phyloP scores from a whole-genome alignment of 176 grass and related monocot species.

The Phyllostachys edulis region DNA sequence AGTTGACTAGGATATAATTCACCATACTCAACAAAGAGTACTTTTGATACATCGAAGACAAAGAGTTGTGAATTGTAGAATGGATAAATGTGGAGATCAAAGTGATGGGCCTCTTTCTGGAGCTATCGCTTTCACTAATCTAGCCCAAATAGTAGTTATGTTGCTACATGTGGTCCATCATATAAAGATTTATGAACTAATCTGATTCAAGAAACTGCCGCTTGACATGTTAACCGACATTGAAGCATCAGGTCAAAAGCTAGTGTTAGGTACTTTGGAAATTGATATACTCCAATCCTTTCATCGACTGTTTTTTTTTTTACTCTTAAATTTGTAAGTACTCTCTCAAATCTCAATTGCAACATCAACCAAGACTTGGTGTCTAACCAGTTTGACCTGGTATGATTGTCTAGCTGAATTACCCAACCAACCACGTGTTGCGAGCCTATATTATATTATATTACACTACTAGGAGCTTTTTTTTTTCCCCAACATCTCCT shows the following conservation, averaged over 20 bases:
- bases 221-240: not conserved
- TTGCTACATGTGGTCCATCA: not conserved
- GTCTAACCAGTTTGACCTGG: not conserved
- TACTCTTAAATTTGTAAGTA: not conserved
- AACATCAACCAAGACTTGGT: not conserved
- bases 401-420: not conserved
- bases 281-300: not conserved
- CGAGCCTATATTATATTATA: too few species aligned
- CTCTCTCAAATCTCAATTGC: not conserved
- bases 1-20: too few species aligned
- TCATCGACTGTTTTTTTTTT: not conserved
- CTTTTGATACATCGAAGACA: not conserved
- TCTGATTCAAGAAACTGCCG: not conserved
- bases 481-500: too few species aligned
- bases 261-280: not conserved
- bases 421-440: not conserved
- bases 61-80: not conserved
- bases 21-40: too few species aligned
- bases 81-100: not conserved
- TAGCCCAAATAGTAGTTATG: not conserved
- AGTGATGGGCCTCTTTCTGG: not conserved
- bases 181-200: not conserved
- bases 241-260: not conserved
- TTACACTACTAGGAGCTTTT: too few species aligned
- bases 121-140: slow-evolving; percentile 7